Percentiles rank a stretch among this genome's conserved stretches.
phyloP scores from a whole-genome alignment of 2,329 filamentous ascomycete genomes.

The Scedosporium apiospermum region DNA sequence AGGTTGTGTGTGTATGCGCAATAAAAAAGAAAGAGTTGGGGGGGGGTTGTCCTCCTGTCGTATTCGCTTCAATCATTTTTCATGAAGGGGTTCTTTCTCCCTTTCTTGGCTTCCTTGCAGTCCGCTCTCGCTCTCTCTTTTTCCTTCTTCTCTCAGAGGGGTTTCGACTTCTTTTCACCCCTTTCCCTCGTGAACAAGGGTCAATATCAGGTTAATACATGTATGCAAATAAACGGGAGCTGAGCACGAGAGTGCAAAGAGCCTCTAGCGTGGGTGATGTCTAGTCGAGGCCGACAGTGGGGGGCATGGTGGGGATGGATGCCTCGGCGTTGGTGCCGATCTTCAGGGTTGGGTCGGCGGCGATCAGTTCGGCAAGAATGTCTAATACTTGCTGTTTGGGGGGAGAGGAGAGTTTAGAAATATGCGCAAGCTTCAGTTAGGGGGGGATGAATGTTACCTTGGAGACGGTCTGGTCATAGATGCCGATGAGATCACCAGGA shows the following conservation, averaged over 20 bases:
- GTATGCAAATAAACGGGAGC: background rate
- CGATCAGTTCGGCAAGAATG: slow-evolving; percentile 96
- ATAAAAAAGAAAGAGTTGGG: background rate
- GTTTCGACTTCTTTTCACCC: background rate
- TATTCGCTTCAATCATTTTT: slow-evolving; percentile 4
- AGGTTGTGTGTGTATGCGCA: background rate
- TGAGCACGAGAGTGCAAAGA: background rate
- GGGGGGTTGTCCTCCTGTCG: background rate
- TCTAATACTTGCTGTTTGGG: slow-evolving; percentile 72
- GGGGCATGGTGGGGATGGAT: slow-evolving; percentile 13
- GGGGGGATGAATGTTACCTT: slow-evolving; percentile 49
- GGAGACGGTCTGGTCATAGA: slow-evolving; percentile 97
- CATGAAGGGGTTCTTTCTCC: background rate
- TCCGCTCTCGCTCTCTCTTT: background rate
- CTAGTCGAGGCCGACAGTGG: slow-evolving; percentile 46
- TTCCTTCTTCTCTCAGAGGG: background rate
- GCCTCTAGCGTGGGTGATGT: slow-evolving; percentile 5
- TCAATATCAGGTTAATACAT: background rate
- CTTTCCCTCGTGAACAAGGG: background rate
- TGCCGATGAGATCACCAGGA: slow-evolving; percentile 82
- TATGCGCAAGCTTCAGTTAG: background rate
- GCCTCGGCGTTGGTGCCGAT: slow-evolving; percentile 33
- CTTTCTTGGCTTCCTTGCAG: background rate
- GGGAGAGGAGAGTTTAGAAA: slow-evolving; percentile 11
- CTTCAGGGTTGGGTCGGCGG: slow-evolving; percentile 68